Evolutionary conservation across 352 stramenopile species (phyloP).

Genomic region (Phytophthora citricola): DNA sequence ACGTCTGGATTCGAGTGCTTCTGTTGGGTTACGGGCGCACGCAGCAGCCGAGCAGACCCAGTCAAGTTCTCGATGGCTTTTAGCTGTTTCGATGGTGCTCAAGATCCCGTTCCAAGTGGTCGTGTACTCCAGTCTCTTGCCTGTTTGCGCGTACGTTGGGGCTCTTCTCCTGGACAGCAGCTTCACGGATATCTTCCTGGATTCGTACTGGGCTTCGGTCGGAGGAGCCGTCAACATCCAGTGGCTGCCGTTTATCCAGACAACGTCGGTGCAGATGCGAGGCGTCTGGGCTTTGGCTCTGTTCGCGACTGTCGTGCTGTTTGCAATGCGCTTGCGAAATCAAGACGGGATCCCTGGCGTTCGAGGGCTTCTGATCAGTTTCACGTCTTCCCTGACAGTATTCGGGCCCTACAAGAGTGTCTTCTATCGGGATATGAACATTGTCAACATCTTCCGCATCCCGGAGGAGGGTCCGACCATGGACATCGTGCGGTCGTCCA

Average conservation of each 20-base stretch:
- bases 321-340: conserved; percentile 11
- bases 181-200: conserved; percentile 47
- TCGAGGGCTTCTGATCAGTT: conserved; percentile 42
- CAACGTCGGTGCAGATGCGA: conserved; percentile 53
- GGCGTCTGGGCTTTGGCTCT: conserved; percentile 52
- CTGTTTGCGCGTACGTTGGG: conserved; percentile 41
- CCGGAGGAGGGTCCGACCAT: conserved; percentile 16
- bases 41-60: neutral
- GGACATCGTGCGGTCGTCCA: conserved; percentile 20
- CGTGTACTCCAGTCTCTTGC: conserved; percentile 58
- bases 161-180: conserved; percentile 51
- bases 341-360: conserved; percentile 36
- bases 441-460: conserved; percentile 21
- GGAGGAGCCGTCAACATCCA: conserved; percentile 30
- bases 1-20: conserved; percentile 55
- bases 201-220: conserved; percentile 45
- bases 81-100: conserved; percentile 30
- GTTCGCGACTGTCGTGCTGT: conserved; percentile 32
- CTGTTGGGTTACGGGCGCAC: conserved; percentile 27
- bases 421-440: conserved; percentile 24
- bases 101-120: conserved; percentile 62
- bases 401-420: conserved; percentile 43
- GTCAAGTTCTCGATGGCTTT: conserved; percentile 2
- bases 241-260: conserved; percentile 35
- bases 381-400: conserved; percentile 44